Base-by-base conservation (phyloP, 352 stramenopile species). In the Globisporangium recalcitrans region DNA sequence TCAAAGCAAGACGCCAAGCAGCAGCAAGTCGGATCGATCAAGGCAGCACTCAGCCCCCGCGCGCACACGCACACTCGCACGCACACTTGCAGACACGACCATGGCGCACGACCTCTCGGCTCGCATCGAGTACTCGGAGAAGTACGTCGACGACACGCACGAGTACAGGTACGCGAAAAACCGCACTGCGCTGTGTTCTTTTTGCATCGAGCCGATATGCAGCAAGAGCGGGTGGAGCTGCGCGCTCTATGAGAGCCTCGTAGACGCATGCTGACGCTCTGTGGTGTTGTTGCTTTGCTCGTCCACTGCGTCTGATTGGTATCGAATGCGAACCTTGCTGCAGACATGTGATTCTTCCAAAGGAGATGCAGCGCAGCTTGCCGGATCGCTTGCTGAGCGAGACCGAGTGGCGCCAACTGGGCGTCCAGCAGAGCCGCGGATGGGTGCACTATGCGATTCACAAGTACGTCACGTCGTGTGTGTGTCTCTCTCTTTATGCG, bases 381-480 rank as follows among this genome's bases (percentile, higher is more conserved):
- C 96, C 96, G 8, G 98, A 99, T 64, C 88, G 94, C 44, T 75
- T 99, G 38, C 73, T 99, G 62, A 96, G 85, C 4, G 97, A 99
- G 76, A 90, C 87, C 13, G 97, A 99, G 74, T 99, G 97, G 97
- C 89, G 97, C 67, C 90, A 93, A 64, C 85, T 99, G 44, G 97
- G 97, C 57, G 95, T 99, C 11, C 97, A 99, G 79, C 97, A 99
- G 79, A 98, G 88, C 67, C 90, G 97, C 46, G 97, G 97, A 51
- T 99, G 97, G 97, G 90, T 98, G 68, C 97, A 99, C 78, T 99
- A 99, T 79, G 97, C 97, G 36, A 98, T 99, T 68, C 97, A 99
- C 79, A 96, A 97, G 90, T 98, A 77, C 62, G 88, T 86, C 60
- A 87, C 82, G 24, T 7, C 1, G 34, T 0, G 26, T 48, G 21